Evolutionary conservation across 2,329 filamentous ascomycete species (phyloP), one percentile per base, ranked within the genome.

Genomic region (Hymenoscyphus occultus): DNA sequence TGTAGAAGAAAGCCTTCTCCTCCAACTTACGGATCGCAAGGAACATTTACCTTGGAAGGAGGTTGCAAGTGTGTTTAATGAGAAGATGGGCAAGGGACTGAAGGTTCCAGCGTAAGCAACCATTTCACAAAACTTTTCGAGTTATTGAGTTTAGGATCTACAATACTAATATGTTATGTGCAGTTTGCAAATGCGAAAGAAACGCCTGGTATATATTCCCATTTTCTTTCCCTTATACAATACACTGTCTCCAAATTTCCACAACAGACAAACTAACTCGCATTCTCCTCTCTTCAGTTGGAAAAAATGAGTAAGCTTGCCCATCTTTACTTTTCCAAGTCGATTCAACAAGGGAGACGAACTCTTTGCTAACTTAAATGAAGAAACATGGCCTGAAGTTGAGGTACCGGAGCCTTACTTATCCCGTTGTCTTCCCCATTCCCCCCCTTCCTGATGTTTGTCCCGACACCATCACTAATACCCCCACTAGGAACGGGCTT

Each of bases 141-240:
- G 3, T 28, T 10, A 54, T 13, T 2, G 7, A 13, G 0, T 2
- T 13, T 28, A 13, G 22, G 19, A 5, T 22, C 19, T 19, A 12
- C 5, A 13, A 13, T 54, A 19, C 48, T 54, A 14, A 54, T 9
- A 13, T 28, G 9, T 54, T 54, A 12, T 28, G 13, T 54, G 6
- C 48, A 54, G 48, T 51, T 68, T 78, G 51, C 76, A 78, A 65
- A 78, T 78, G 76, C 72, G 75, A 32, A 75, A 76, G 62, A 76
- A 75, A 68, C 71, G 76, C 31, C 69, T 77, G 9, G 69, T 76
- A 51, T 74, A 54, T 54, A 54, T 54, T 3, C 48, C n/a, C 48
- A 28, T 54, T 54, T 54, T n/a, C 19, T 54, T 13, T 28, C 5
- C 48, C 3, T 28, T 13, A 13, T 54, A 22, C 22, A 54, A 10